Evolutionary conservation across 148 eudicot species (phyloP), one percentile per base, ranked within the genome.

Genomic region (Cornus florida): DNA sequence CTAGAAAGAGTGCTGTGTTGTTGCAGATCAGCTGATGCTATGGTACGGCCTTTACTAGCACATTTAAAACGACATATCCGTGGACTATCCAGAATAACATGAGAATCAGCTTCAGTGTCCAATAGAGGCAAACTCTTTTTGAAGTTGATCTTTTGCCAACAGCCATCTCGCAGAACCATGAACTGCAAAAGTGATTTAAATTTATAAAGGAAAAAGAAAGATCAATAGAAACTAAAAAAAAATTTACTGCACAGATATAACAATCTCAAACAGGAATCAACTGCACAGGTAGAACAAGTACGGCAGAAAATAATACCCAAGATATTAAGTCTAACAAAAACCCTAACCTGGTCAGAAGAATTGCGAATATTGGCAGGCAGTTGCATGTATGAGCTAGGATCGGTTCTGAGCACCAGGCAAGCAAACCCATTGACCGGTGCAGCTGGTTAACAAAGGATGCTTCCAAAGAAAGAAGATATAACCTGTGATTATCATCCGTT

Each of bases 401-500:
- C 66, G 66, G 79, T 53, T 75, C 80, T 75, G 77, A 48, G 74
- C 28, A 20, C 31, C 53, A 3, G 16, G 72, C 70, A 17, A 46
- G 62, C 53, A 80, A 75, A 79, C 71, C 83, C 74, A 71, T 72
- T 10, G 88, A 82, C 24, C 71, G 73, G 6, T 87, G 84, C 67
- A 87, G 82, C 76, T 87, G 86, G 70, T 71, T 62, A 48, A 85
- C 77, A 83, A 87, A 87, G 75, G 90, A 85, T 48, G 77, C 74
- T 83, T 87, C 90, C 78, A 87, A 77, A 78, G 68, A 46, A 75
- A 73, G 38, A 60, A 87, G 84, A 78, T 82, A 87, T 20, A 14
- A 31, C 31, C 70, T 82, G 76, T 87, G 90, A 77, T 82, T 87
- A 65, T 75, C 86, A 80, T 87, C 33, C n/a, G 87, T 83, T 88